Evolutionary conservation across 208 protist species (phyloP), one percentile per base, ranked within the genome.

Genomic region (Crithidia thermophila): DNA sequence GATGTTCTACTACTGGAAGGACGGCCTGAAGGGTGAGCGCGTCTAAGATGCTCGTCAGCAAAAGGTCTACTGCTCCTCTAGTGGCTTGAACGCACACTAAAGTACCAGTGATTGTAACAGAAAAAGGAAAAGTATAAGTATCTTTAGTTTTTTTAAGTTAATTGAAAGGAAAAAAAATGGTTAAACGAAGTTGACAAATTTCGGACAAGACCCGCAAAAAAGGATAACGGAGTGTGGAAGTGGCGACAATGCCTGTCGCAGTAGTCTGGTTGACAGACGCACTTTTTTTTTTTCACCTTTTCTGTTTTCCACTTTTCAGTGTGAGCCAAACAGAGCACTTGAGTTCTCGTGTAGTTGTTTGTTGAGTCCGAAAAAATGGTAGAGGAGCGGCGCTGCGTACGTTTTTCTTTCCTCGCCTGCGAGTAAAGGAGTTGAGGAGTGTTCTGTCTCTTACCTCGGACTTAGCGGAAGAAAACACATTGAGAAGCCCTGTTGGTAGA

Each of bases 1-100:
- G 58, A 67, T 77, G 72, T 94, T 97, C 77, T 94, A 94, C 87
- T 90, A 77, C 78, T 95, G 90, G 88, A 97, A 97, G 82, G 87
- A 95, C 39, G 89, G 91, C 50, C 76, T 94, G 70, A 87, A 94
- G 77, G 89, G 87, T 39, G 74, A 82, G 76, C 88, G 88, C 61
- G 91, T 94, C 40, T 95, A 88, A 79, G n/a, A 3, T 45, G 31
- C 43, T 65, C 39, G 45, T 34, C 4, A 13, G 1, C 14, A 46
- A n/a, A 4, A 6, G 20, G 40, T 20, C 33, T 27, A 28, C 50
- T 45, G 37, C 53, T 56, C 51, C 3, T 52, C 45, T 27, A 13
- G 34, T 18, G 55, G 33, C 33, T 43, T 31, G 18, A 55, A 23
- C 20, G 34, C 14, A 57, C 30, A 27, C 23, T 52, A 56, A 39